A percentile compares a stretch with the other conserved stretches of the same genome.
These are phyloP conservation scores for Trametes hirsuta DNA, from an alignment of 1,284 basidiomycete species.

Conservation along the genomic window DNA sequence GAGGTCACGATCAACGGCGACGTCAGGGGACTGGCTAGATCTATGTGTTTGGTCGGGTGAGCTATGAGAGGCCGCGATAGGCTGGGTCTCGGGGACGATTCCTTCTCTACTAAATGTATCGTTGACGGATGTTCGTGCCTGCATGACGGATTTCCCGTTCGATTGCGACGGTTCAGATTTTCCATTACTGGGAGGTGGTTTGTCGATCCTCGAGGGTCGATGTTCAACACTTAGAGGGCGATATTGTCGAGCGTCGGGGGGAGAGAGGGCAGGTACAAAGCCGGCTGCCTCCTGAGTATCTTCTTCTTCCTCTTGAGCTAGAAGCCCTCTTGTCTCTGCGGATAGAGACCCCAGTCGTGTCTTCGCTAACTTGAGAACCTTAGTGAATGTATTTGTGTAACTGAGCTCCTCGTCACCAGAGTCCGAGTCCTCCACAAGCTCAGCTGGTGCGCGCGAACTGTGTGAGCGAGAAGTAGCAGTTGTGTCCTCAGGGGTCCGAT, in stretches of 20 bases:
- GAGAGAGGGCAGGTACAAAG: background rate
- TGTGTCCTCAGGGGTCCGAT: background rate
- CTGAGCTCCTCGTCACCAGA: background rate
- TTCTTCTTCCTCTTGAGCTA: constrained; percentile 26
- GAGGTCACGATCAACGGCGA: background rate
- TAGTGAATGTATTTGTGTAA: background rate
- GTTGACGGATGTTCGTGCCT: constrained; percentile 13
- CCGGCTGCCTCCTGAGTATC: constrained; percentile 22
- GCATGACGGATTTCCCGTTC: background rate
- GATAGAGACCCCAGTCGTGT: background rate
- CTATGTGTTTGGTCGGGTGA: background rate
- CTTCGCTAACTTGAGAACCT: background rate
- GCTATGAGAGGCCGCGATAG: background rate
- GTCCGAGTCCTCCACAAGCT: background rate
- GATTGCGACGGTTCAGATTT: constrained; percentile 5
- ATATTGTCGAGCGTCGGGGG: background rate
- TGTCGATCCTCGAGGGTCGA: background rate
- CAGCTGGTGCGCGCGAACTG: background rate
- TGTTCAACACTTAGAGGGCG: background rate
- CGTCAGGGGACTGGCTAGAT: background rate
- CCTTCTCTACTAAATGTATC: constrained; percentile 26
- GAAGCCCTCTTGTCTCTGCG: constrained; percentile 1
- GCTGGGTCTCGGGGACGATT: constrained; percentile 26
- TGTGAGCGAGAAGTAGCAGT: background rate
- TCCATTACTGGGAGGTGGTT: background rate